Conservation (phyloP, 352 stramenopile genomes). For the Aphanomyces invadans region DNA sequence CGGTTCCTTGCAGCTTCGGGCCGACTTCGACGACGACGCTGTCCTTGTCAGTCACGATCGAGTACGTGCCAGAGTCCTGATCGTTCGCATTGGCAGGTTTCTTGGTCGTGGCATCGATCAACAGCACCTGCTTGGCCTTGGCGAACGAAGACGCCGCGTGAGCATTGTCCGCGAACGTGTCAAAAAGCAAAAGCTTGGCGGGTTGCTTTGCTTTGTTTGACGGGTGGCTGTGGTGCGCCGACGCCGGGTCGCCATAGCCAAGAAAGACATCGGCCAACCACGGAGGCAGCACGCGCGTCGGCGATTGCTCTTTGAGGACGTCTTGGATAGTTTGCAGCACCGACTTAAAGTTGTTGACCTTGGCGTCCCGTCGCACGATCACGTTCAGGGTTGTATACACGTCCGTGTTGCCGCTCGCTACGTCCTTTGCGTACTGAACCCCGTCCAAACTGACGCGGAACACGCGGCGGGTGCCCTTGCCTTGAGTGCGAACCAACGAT, state of each 20-base stretch:
- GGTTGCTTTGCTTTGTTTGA: no score
- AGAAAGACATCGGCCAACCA: conserved; percentile 95
- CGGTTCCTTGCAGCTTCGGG: conserved; percentile 28
- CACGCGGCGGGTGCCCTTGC: conserved; percentile 67
- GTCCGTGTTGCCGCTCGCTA: conserved; percentile 43
- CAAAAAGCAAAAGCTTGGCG: conserved; percentile 34
- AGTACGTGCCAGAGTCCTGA: conserved; percentile 41
- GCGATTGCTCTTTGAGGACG: conserved; percentile 33
- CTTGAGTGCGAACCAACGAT: conserved; percentile 27
- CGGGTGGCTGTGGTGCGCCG: conserved; percentile 67
- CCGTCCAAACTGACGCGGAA: conserved; percentile 89
- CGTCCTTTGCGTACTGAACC: conserved; percentile 91
- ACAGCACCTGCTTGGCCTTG: not conserved
- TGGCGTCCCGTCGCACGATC: conserved; percentile 80
- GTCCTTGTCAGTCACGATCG: conserved; percentile 36
- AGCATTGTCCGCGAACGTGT: conserved; percentile 39
- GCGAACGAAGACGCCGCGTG: conserved; percentile 41
- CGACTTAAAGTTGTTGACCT: conserved; percentile 94
- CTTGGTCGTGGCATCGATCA: conserved; percentile 36
- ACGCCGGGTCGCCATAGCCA: conserved; percentile 85
- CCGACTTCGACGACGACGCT: conserved; percentile 33
- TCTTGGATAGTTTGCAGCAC: conserved; percentile 87
- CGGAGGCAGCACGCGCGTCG: conserved; percentile 51
- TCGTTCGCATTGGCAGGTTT: conserved; percentile 31
- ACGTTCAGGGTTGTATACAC: conserved; percentile 91